A percentile compares a stretch with the other conserved stretches of the same genome.
Evolutionary conservation across 2,329 filamentous ascomycete genomes (phyloP).

Genomic region (Exophiala lecanii-corni): DNA sequence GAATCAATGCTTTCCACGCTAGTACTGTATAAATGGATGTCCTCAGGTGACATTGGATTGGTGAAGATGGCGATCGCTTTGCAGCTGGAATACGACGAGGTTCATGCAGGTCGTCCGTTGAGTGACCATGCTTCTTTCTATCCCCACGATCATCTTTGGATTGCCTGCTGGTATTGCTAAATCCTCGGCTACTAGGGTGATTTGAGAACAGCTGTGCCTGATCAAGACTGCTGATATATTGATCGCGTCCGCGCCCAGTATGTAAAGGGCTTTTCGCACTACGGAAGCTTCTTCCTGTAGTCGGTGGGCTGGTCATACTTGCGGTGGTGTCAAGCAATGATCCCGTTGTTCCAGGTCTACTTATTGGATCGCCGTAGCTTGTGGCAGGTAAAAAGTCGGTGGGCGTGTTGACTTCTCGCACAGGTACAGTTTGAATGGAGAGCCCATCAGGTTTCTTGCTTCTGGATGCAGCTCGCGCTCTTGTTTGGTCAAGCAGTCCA

Average conservation of each 20-base stretch:
- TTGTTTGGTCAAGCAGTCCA: slow-evolving; percentile 52
- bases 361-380: slow-evolving; percentile 18
- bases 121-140: slow-evolving; percentile 42
- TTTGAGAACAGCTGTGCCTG: slow-evolving; percentile 63
- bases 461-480: slow-evolving; percentile 57
- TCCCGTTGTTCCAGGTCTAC: slow-evolving; percentile 30
- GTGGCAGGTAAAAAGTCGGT: slow-evolving; percentile 42
- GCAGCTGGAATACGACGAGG: slow-evolving; percentile 64
- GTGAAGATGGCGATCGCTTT: slow-evolving; percentile 86
- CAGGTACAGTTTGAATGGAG: slow-evolving; percentile 55
- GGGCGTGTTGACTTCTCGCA: slow-evolving; percentile 48
- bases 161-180: slow-evolving; percentile 31
- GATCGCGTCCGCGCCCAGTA: slow-evolving; percentile 65
- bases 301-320: slow-evolving; percentile 31
- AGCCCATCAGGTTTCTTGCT: slow-evolving; percentile 75
- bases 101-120: slow-evolving; percentile 63
- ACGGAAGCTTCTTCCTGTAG: slow-evolving; percentile 43
- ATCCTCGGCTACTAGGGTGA: slow-evolving; percentile 46
- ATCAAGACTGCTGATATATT: slow-evolving; percentile 83
- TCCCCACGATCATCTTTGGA: slow-evolving; percentile 40
- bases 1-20: slow-evolving; percentile 46
- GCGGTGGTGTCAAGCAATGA: slow-evolving; percentile 30
- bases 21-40: slow-evolving; percentile 50
- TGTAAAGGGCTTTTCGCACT: slow-evolving; percentile 51
- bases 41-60: slow-evolving; percentile 93